Evolutionary conservation across 106 monocot genomes (phyloP).

Genomic region (Dendrobium officinale): DNA sequence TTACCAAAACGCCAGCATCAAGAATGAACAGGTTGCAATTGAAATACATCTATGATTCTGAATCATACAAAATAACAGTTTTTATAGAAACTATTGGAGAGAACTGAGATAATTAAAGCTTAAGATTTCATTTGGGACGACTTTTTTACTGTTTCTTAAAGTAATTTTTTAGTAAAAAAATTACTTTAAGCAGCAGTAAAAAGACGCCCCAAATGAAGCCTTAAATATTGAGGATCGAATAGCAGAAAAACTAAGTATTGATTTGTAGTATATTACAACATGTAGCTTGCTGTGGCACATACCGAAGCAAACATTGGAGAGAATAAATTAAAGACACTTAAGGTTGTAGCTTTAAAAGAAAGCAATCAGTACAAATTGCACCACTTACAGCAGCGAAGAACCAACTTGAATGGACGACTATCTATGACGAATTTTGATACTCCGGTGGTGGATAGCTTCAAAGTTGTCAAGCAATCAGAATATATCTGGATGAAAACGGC

Average conservation of each 20-base stretch:
- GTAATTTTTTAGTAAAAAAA: no score
- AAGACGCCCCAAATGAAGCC: no score
- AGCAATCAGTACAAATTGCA: background rate
- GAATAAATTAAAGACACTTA: background rate
- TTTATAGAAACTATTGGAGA: no score
- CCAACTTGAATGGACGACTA: background rate
- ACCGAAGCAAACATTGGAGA: background rate
- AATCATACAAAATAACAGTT: no score
- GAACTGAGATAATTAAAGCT: no score
- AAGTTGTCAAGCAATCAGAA: slow-evolving; percentile 8
- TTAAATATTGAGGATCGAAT: background rate
- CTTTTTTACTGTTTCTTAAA: no score
- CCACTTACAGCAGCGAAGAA: background rate
- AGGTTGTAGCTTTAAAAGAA: background rate
- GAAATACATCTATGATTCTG: no score
- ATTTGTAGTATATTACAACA: background rate
- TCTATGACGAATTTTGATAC: background rate
- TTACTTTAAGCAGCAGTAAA: no score
- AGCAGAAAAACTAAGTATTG: background rate
- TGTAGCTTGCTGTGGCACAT: background rate
- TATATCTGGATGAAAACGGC: slow-evolving; percentile 29
- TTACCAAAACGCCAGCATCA: no score
- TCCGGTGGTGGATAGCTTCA: background rate
- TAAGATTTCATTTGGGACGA: no score
- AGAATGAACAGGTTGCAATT: no score